Base-by-base conservation (phyloP, 2,329 filamentous ascomycete species). In the Fusarium sp. region DNA sequence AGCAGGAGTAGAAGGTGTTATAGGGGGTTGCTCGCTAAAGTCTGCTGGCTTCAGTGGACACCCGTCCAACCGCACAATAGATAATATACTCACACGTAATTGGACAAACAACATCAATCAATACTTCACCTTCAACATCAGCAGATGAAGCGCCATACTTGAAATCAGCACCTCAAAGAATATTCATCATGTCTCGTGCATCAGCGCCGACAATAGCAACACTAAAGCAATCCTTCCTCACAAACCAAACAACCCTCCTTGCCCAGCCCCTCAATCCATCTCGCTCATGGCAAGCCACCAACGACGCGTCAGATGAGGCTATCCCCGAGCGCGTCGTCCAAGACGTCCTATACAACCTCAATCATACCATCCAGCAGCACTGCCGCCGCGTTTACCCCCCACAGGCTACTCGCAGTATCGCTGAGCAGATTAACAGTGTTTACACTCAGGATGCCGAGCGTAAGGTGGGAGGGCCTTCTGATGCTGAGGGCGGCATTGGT, bases 371-470 rank as follows among this genome's bases (percentile, higher is more conserved):
- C 15, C 84, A 86, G 67, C 88, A 90, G 69, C 91, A 93, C 75
- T 84, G 84, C 29, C 86, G 86, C 35, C 84, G 88, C 55, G 88
- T 88, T 7, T 92, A 92, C 75, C 85, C 88, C 17, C 85, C 89
- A 0, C 88, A 91, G 70, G 89, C 90, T n/a, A 87, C 85, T 50
- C 85, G 90, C 35, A 89, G 91, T 71, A 85, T 93, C 18, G 90
- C 90, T 3, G 90, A 92, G 80, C 90, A 93, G 79, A 88, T 93
- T 40, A 89, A 91, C 76, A 78, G 79, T 46, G 79, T 91, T 42
- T 93, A 92, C 76, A 84, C 84, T 76, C 77, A 77, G 8, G 78
- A 80, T 15, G 79, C 78, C 6, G 81, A 83, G 37, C 80, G 80
- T 36, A 78, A 75, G 42, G 76, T 78, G 49, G 73, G 71, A 11